Percentiles rank a stretch among this genome's conserved stretches.
Evolutionary conservation across 129 eudicot genomes (phyloP).

Genomic region (Flaveria linearis): DNA sequence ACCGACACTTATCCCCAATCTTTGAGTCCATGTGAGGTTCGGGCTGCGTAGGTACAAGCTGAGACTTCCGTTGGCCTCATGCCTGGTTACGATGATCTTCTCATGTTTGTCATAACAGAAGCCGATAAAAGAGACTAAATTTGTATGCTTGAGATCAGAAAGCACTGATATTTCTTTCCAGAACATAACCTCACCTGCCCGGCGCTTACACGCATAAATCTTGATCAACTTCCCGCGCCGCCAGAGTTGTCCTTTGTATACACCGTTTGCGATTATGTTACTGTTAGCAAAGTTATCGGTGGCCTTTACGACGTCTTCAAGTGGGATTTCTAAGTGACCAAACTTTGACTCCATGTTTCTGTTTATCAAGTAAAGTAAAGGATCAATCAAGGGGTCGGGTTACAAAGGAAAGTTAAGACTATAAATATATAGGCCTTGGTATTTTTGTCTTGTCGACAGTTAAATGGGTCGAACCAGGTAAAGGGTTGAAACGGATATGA

Average conservation of each 20-base stretch:
- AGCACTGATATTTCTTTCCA: background rate
- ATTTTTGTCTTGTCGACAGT: too few relatives aligned
- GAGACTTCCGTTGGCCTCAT: background rate
- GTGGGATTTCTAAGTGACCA: slow-evolving; percentile 8
- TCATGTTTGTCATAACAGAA: background rate
- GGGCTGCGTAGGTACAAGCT: background rate
- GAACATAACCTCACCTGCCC: background rate
- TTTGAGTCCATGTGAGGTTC: background rate
- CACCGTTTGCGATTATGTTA: background rate
- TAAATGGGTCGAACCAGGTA: too few relatives aligned
- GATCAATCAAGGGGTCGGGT: too few relatives aligned
- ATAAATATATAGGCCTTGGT: too few relatives aligned
- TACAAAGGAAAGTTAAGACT: too few relatives aligned
- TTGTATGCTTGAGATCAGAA: background rate
- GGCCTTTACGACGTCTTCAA: background rate
- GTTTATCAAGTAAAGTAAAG: background rate
- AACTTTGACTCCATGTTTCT: background rate
- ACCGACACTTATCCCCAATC: background rate
- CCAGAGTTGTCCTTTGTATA: background rate
- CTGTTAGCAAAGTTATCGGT: background rate
- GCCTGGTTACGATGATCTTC: background rate
- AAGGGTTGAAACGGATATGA: too few relatives aligned
- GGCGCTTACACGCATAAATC: background rate
- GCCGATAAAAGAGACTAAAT: background rate
- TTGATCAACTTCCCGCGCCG: background rate